Base-by-base conservation (phyloP, 768 basidiomycete genomes). In the Hysterangium stoloniferum region DNA sequence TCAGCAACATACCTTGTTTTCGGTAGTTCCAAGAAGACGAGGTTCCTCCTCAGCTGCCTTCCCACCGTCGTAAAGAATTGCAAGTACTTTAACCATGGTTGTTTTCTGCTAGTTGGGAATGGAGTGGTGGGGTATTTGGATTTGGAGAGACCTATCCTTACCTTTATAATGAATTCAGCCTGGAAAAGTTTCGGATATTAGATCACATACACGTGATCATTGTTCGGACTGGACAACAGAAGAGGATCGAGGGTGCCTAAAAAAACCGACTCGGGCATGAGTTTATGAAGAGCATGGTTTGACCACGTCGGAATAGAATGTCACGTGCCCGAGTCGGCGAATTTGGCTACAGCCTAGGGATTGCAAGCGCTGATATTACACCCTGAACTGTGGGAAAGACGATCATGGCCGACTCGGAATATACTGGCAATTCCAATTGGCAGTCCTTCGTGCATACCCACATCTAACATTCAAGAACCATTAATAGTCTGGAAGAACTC, bases 1-100 rank as follows among this genome's bases (percentile, higher is more conserved):
- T n/a, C n/a, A n/a, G n/a, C n/a, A n/a, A n/a, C 62, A 25, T 59
- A 81, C 85, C 73, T 81, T 72, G 68, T 91, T 92, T 66, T 92
- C 84, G 52, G 79, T 73, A 17, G 88, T 86, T 45, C 88, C 88
- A 20, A 89, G 72, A 22, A 89, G 78, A 64, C 85, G 81, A 34
- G 82, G 76, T 65, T 89, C 85, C 57, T 82, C 68, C 56, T 67
- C 56, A 52, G 86, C 85, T 52, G 83, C 78, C 53, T 78, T 59
- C 60, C 72, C 74, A 60, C 86, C 86, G 55, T 75, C 72, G 68
- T 86, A 87, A 42, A 87, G 74, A 59, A 87, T 80, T 61, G 82
- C 82, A 41, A 89, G 75, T 59, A 88, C 47, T 32, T 49, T 49
- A 22, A 49, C 47, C 47, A 49, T 49, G n/a, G 33, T 48, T 25